phyloP scores from a whole-genome alignment of 2,329 filamentous ascomycete species.

The Colletotrichum filicis region DNA sequence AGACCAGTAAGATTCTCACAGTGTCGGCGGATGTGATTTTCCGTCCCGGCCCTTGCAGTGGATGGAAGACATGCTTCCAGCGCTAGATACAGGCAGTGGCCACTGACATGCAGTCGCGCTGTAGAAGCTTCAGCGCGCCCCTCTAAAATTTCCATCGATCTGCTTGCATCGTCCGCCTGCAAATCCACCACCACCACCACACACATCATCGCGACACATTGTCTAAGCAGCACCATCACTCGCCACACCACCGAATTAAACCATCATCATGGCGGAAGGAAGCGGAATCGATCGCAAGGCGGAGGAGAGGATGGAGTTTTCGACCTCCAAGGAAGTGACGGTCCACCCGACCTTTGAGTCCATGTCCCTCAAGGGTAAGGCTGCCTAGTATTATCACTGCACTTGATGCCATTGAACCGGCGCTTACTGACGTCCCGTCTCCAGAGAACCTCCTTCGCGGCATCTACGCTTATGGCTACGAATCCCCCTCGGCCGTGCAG shows the following conservation, averaged over 20 bases:
- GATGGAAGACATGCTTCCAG: background rate
- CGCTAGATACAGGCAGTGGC: background rate
- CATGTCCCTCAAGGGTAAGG: constrained; percentile 88
- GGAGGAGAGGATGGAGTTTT: constrained; percentile 98
- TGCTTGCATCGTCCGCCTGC: background rate
- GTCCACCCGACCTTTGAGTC: constrained; percentile 94
- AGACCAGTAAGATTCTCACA: background rate
- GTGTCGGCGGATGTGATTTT: background rate
- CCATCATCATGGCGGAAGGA: constrained; percentile 82
- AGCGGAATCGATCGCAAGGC: constrained; percentile 84
- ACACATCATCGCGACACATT: background rate
- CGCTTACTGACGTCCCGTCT: background rate
- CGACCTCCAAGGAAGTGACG: constrained; percentile 96
- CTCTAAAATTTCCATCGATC: constrained; percentile 30
- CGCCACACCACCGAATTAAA: background rate
- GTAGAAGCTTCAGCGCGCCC: constrained; percentile 26
- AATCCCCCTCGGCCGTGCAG: constrained; percentile 97
- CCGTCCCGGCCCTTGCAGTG: background rate
- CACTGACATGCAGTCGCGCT: background rate
- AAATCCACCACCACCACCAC: background rate
- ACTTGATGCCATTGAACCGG: background rate
- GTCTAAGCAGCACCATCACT: background rate
- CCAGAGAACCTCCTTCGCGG: constrained; percentile 92
- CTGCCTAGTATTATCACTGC: background rate
- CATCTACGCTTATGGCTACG: constrained; percentile 98